Conservation (phyloP, 2,329 filamentous ascomycete species). For the Chrysosporium keratinophilum region DNA sequence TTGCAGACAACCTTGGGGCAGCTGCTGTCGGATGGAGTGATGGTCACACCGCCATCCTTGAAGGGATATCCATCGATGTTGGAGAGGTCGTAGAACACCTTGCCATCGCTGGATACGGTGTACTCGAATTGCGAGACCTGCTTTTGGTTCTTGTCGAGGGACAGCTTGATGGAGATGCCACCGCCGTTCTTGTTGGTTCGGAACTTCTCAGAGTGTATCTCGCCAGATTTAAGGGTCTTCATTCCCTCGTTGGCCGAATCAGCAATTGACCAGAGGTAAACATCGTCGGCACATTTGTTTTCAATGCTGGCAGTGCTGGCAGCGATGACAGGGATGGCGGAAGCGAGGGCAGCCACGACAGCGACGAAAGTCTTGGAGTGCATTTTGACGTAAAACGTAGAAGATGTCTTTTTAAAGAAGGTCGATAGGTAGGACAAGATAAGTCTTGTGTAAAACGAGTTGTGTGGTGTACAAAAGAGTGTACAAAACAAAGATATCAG, state of each 20-base stretch:
- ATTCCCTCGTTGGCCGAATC: conserved; percentile 26
- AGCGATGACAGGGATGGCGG: conserved; percentile 24
- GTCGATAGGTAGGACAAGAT: not conserved
- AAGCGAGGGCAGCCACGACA: conserved; percentile 25
- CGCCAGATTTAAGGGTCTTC: conserved; percentile 28
- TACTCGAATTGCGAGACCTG: conserved; percentile 38
- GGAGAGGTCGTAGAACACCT: conserved; percentile 34
- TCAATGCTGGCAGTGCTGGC: conserved; percentile 27
- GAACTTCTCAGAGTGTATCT: conserved; percentile 29
- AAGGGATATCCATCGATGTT: conserved; percentile 31
- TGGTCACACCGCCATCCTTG: conserved; percentile 28
- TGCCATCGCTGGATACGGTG: conserved; percentile 22
- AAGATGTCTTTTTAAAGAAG: not conserved
- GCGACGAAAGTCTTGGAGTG: conserved; percentile 30
- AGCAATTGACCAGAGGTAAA: conserved; percentile 36
- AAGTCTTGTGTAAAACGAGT: not conserved
- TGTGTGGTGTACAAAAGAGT: not conserved
- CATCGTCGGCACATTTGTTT: conserved; percentile 30
- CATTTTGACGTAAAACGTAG: conserved; percentile 20
- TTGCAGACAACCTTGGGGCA: conserved; percentile 30
- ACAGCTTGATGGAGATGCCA: conserved; percentile 36
- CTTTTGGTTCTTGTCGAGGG: conserved; percentile 23
- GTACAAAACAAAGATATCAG: conserved; percentile 10
- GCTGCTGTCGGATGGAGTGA: conserved; percentile 22
- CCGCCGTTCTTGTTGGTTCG: conserved; percentile 30